A percentile compares a stretch with the other conserved stretches of the same genome.
These are phyloP conservation scores for Eucalyptus fibrosa DNA, from an alignment of 345 rosid species.

Conservation along the genomic window DNA sequence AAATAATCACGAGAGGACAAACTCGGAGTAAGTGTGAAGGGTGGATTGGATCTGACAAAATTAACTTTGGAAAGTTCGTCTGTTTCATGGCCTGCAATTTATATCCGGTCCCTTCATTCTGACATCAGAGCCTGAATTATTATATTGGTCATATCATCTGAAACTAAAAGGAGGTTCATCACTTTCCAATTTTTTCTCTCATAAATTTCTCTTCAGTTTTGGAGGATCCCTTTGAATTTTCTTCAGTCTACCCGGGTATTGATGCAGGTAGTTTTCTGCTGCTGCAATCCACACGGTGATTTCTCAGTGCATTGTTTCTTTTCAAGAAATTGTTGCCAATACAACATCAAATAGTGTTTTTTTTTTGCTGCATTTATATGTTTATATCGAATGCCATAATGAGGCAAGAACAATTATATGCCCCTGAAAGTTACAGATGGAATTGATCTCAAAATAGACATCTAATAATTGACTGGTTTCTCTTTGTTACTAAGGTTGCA, in stretches of 20 bases:
- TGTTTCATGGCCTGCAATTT: neutral
- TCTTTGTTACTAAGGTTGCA: neutral
- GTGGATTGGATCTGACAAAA: neutral
- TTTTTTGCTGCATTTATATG: neutral
- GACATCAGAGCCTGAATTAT: neutral
- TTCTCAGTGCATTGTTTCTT: neutral
- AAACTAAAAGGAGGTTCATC: neutral
- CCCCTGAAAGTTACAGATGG: neutral
- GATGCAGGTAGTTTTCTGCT: neutral
- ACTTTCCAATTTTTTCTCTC: neutral
- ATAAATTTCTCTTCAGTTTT: neutral
- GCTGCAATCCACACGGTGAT: neutral
- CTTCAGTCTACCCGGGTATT: neutral
- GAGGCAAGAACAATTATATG: neutral
- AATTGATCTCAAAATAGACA: neutral
- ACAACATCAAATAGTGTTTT: neutral
- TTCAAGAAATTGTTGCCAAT: neutral
- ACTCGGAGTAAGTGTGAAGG: neutral
- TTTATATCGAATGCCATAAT: neutral
- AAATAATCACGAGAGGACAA: neutral
- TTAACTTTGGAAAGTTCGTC: neutral
- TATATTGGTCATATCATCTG: neutral
- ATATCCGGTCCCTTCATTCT: neutral
- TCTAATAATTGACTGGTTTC: neutral
- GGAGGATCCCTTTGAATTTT: neutral